Conservation (phyloP, 2,329 filamentous ascomycete genomes). For the Ophiostoma populinum region DNA sequence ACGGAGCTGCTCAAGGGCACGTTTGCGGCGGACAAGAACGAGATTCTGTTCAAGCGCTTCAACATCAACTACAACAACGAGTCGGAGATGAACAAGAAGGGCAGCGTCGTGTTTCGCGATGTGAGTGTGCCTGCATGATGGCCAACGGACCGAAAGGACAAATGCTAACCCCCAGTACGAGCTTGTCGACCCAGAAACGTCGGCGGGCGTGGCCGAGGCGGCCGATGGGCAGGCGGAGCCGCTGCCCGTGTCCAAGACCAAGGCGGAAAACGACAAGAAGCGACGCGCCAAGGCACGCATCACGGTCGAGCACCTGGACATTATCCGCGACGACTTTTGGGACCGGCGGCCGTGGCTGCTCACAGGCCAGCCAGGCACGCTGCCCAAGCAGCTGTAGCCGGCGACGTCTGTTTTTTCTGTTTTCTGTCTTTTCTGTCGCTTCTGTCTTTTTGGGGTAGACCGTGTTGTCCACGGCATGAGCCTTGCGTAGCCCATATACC, state of each 20-base stretch:
- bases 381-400: slow-evolving; percentile 34
- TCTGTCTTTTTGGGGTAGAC: slow-evolving; percentile 11
- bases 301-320: slow-evolving; percentile 71
- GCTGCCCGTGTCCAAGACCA: slow-evolving; percentile 52
- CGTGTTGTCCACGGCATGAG: no score
- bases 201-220: slow-evolving; percentile 28
- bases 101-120: slow-evolving; percentile 75
- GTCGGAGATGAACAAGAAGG: slow-evolving; percentile 80
- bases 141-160: neutral
- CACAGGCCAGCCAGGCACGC: slow-evolving; percentile 54
- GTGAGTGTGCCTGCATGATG: slow-evolving; percentile 25
- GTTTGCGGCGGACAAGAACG: slow-evolving; percentile 76
- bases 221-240: slow-evolving; percentile 35
- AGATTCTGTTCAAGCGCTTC: slow-evolving; percentile 80
- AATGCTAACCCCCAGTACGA: slow-evolving; percentile 40
- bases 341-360: slow-evolving; percentile 68
- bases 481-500: no score
- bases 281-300: slow-evolving; percentile 63
- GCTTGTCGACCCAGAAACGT: slow-evolving; percentile 40
- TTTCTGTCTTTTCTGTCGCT: slow-evolving; percentile 7
- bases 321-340: slow-evolving; percentile 96
- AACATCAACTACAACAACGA: slow-evolving; percentile 97
- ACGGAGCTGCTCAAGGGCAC: slow-evolving; percentile 72
- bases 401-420: slow-evolving; percentile 10
- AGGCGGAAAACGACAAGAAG: slow-evolving; percentile 70